Evolutionary conservation across 1,284 basidiomycete genomes (phyloP).

Genomic region (Erythrobasidium hasegawianum): DNA sequence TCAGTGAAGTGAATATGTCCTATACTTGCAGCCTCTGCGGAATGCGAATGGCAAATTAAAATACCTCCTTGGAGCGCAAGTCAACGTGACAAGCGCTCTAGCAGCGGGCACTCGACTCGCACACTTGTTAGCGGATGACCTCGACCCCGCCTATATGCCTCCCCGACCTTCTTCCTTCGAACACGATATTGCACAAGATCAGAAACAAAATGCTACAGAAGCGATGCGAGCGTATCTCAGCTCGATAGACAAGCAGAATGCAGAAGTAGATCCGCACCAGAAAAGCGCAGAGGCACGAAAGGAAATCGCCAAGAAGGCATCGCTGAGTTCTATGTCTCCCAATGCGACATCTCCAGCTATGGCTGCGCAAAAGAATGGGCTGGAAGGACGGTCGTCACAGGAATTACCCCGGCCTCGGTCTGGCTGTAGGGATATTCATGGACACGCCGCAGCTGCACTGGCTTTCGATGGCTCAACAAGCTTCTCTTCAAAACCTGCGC

Average conservation of each 20-base stretch:
- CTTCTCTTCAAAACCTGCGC: not conserved
- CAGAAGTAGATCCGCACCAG: not conserved
- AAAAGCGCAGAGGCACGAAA: not conserved
- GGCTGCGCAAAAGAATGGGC: no score
- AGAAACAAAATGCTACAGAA: slow-evolving; percentile 21
- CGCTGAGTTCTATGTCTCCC: not conserved
- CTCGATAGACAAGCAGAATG: slow-evolving; percentile 10
- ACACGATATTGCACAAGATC: slow-evolving; percentile 26
- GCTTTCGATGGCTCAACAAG: slow-evolving; percentile 34
- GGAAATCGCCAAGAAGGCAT: slow-evolving; percentile 2
- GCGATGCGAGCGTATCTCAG: slow-evolving; percentile 28
- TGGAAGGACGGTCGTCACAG: no score
- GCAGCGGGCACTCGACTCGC: slow-evolving; percentile 21
- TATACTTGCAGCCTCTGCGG: slow-evolving; percentile 30
- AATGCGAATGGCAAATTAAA: slow-evolving; percentile 33
- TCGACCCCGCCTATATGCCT: slow-evolving; percentile 28
- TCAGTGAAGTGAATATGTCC: not conserved
- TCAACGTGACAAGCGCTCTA: slow-evolving; percentile 28
- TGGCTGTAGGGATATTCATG: slow-evolving; percentile 23
- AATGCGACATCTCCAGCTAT: no score
- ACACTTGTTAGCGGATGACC: slow-evolving; percentile 20
- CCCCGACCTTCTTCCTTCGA: slow-evolving; percentile 28
- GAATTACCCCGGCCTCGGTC: slow-evolving; percentile 16
- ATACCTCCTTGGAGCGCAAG: slow-evolving; percentile 34
- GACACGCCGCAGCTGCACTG: slow-evolving; percentile 33